phyloP scores from a whole-genome alignment of 208 protist species.

The Crithidia thermophila region DNA sequence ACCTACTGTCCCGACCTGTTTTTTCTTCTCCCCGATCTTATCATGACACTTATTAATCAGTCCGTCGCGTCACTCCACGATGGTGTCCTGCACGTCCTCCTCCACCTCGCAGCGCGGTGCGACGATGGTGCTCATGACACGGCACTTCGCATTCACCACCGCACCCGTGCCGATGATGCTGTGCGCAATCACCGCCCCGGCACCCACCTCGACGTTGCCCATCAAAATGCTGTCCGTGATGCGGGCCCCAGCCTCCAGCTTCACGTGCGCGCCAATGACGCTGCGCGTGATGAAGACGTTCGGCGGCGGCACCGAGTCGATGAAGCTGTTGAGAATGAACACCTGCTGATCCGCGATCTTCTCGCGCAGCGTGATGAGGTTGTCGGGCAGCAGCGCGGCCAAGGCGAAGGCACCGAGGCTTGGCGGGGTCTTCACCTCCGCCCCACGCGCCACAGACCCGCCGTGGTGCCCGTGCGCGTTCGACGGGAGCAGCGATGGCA shows the following conservation, averaged over 20 bases:
- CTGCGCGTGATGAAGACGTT: constrained; percentile 72
- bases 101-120: constrained; percentile 64
- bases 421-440: constrained; percentile 12
- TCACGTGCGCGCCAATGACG: constrained; percentile 79
- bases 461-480: constrained; percentile 1
- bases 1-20: not conserved
- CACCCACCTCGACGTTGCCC: constrained; percentile 71
- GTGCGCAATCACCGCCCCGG: constrained; percentile 45
- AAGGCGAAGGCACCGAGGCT: constrained; percentile 39
- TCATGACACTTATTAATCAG: not conserved
- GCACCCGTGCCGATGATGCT: constrained; percentile 67
- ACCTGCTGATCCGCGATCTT: constrained; percentile 43
- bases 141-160: constrained; percentile 43
- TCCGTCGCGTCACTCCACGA: no score
- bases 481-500: constrained; percentile 14
- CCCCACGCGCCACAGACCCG: not conserved
- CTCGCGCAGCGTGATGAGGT: constrained; percentile 55
- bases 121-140: constrained; percentile 54
- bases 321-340: constrained; percentile 64
- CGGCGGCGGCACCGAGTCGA: constrained; percentile 52
- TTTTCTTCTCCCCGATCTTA: not conserved
- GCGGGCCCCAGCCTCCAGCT: constrained; percentile 50
- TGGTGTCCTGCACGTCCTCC: constrained; percentile 46
- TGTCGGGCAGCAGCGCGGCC: constrained; percentile 47
- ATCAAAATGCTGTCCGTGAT: constrained; percentile 80